Percentiles rank a stretch among this genome's conserved stretches.
Evolutionary conservation across 2,329 filamentous ascomycete genomes (phyloP).

Genomic region (Aspergillus texensis): DNA sequence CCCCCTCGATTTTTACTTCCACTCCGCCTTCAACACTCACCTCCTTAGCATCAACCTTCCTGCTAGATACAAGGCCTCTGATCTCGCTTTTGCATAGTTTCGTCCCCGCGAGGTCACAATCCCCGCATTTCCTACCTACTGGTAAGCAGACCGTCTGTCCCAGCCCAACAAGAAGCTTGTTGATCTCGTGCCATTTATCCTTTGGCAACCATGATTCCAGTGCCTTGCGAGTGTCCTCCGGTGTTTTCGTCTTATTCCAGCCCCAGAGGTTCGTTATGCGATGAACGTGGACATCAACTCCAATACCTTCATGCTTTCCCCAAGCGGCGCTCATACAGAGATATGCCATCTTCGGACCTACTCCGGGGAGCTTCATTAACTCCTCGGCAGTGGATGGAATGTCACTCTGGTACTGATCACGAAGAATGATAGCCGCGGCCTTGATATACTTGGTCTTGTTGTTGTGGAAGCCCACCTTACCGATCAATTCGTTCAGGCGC

Average conservation of each 20-base stretch:
- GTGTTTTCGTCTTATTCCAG: conserved; percentile 79
- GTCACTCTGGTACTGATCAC: conserved; percentile 70
- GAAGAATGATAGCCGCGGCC: conserved; percentile 70
- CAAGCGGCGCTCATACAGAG: conserved; percentile 79
- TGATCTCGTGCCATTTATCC: conserved; percentile 90
- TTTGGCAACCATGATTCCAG: conserved; percentile 81
- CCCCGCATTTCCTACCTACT: conserved; percentile 76
- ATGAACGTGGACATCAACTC: conserved; percentile 93
- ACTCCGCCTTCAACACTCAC: conserved; percentile 3
- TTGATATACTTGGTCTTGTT: conserved; percentile 89
- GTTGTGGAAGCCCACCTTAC: conserved; percentile 89
- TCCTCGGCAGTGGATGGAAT: conserved; percentile 79
- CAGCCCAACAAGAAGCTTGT: conserved; percentile 82
- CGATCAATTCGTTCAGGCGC: conserved; percentile 72
- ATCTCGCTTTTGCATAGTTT: conserved; percentile 78
- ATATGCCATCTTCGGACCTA: conserved; percentile 94
- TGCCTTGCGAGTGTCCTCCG: conserved; percentile 76
- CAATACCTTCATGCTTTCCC: conserved; percentile 74
- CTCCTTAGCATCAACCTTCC: conserved; percentile 13
- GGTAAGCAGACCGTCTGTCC: conserved; percentile 86
- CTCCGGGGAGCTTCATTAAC: conserved; percentile 76
- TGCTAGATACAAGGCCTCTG: conserved; percentile 60
- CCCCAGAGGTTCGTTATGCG: conserved; percentile 93
- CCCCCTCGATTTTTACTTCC: conserved; percentile 28
- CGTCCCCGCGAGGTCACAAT: conserved; percentile 76